A percentile compares a stretch with the other conserved stretches of the same genome.
These are phyloP conservation scores for Kodamaea nitidulidarum DNA, from an alignment of 805 yeast species.

Conservation along the genomic window DNA sequence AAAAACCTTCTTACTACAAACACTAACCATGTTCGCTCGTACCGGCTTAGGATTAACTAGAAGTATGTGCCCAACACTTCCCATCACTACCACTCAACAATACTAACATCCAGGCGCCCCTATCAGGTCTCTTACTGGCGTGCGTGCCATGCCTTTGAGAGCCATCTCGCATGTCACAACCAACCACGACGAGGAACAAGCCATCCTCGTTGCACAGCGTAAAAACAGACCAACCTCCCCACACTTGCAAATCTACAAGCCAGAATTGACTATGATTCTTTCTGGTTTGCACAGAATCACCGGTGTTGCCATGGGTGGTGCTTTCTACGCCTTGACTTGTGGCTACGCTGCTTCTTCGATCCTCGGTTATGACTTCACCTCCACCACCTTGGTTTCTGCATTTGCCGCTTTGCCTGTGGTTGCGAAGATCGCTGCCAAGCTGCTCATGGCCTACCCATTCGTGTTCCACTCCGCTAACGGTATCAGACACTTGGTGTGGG, in stretches of 20 bases:
- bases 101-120: background rate
- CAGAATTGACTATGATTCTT: slow-evolving; percentile 80
- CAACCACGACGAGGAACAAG: slow-evolving; percentile 60
- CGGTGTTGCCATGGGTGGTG: slow-evolving; percentile 78
- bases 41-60: slow-evolving; percentile 28
- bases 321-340: slow-evolving; percentile 73
- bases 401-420: slow-evolving; percentile 63
- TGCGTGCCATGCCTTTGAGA: slow-evolving; percentile 14
- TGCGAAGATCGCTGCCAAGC: slow-evolving; percentile 62
- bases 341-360: slow-evolving; percentile 69
- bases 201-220: slow-evolving; percentile 75
- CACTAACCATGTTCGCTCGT: slow-evolving; percentile 28
- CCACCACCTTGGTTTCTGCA: slow-evolving; percentile 48
- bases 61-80: slow-evolving; percentile 17
- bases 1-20: slow-evolving; percentile 4
- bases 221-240: slow-evolving; percentile 87
- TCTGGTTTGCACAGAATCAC: slow-evolving; percentile 84
- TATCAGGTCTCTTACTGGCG: slow-evolving; percentile 2
- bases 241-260: slow-evolving; percentile 83
- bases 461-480: slow-evolving; percentile 86
- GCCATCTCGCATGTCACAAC: slow-evolving; percentile 39
- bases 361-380: slow-evolving; percentile 51
- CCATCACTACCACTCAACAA: background rate
- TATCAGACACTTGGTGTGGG: slow-evolving; percentile 93
- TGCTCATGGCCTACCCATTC: slow-evolving; percentile 73